Conservation (phyloP, 2,329 filamentous ascomycete genomes). For the Pseudogymnoascus sp. region DNA sequence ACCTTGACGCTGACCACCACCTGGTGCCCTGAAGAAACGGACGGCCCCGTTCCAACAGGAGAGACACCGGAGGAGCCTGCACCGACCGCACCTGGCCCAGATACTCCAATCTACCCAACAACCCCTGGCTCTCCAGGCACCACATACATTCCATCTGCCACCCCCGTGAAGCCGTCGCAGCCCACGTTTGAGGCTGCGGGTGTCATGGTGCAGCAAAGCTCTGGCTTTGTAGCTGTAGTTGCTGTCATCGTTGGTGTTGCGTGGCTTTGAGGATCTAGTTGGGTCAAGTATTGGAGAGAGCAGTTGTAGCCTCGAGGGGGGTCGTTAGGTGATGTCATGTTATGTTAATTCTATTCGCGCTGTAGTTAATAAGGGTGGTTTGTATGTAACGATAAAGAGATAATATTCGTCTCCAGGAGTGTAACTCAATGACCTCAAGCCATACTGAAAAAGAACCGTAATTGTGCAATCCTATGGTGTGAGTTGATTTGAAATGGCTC, state of each 20-base stretch:
- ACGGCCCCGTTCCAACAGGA: neutral
- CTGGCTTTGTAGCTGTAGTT: neutral
- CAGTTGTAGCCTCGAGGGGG: neutral
- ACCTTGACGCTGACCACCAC: neutral
- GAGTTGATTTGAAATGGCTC: neutral
- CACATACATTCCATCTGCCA: neutral
- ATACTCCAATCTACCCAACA: neutral
- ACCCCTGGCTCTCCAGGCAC: neutral
- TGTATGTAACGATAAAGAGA: neutral
- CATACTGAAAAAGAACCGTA: neutral
- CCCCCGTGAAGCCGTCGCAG: neutral
- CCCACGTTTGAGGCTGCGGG: neutral
- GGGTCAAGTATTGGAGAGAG: no score
- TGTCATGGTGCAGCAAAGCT: neutral
- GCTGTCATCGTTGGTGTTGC: neutral
- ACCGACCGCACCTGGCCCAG: neutral
- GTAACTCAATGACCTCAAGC: neutral
- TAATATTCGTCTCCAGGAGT: neutral
- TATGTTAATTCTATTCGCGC: neutral
- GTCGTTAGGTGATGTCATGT: neutral
- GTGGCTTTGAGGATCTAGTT: neutral
- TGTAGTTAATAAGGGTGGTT: neutral
- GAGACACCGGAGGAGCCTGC: neutral
- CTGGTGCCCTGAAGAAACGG: neutral
- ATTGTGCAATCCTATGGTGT: neutral